Conservation (phyloP, 2,329 filamentous ascomycete genomes). For the Colletotrichum salicis region DNA sequence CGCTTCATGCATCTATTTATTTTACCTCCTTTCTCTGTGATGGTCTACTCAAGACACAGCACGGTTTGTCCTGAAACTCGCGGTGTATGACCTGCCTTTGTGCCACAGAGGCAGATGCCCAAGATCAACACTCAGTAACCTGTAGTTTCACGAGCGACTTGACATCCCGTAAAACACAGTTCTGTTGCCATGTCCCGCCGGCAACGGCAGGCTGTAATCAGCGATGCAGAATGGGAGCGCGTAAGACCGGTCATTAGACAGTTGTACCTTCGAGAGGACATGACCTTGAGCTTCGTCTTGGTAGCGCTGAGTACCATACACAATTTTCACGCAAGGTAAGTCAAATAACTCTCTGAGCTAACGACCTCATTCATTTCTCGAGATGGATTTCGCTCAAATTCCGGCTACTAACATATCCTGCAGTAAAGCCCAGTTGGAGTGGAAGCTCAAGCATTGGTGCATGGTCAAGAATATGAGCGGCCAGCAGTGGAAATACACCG, state of each 20-base stretch:
- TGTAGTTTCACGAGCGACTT: too few species aligned
- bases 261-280: conserved; percentile 2
- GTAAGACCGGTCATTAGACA: not conserved
- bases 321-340: not conserved
- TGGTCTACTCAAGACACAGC: too few species aligned
- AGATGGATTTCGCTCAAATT: too few species aligned
- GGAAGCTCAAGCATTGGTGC: conserved; percentile 11
- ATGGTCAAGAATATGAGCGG: not conserved
- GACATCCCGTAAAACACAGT: too few species aligned
- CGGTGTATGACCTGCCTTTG: too few species aligned
- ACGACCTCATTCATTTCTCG: too few species aligned
- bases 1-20: not conserved
- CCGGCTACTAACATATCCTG: too few species aligned
- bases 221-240: not conserved
- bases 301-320: not conserved
- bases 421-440: conserved; percentile 9
- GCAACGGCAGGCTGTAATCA: not conserved
- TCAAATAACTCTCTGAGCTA: too few species aligned
- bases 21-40: too few species aligned
- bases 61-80: too few species aligned
- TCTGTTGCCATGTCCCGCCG: not conserved
- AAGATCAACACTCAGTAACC: too few species aligned
- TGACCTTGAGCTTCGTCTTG: not conserved
- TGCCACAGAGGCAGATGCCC: too few species aligned
- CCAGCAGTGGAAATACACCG: conserved; percentile 4